Conservation (phyloP, 805 yeast species). For the Cyberlindnera lachancei region DNA sequence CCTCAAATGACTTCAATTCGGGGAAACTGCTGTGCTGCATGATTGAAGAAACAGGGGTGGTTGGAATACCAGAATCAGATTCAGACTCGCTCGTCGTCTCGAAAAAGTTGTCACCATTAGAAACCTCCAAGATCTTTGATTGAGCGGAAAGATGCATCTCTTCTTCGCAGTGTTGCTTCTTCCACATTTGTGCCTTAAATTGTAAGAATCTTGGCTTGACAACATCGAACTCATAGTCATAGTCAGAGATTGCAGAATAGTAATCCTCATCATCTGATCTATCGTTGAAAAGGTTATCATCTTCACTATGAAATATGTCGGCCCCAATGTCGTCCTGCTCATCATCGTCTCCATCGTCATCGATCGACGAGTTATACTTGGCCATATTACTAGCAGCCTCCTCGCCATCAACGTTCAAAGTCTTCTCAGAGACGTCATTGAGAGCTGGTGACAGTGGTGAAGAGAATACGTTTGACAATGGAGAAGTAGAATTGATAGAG, state of each 20-base stretch:
- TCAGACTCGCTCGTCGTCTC: conserved; percentile 15
- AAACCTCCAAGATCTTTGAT: conserved; percentile 5
- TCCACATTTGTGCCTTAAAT: no score
- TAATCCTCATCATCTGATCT: conserved; percentile 22
- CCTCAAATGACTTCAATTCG: conserved; percentile 22
- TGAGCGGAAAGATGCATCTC: conserved; percentile 10
- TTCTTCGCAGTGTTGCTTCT: no score
- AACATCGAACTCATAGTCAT: conserved; percentile 11
- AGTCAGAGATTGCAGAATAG: conserved; percentile 20
- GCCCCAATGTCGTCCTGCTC: conserved; percentile 12
- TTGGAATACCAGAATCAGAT: conserved; percentile 10
- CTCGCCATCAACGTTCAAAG: no score
- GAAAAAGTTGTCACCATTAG: conserved; percentile 12
- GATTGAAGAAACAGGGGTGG: conserved; percentile 8
- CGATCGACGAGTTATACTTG: conserved; percentile 5
- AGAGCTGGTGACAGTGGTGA: no score
- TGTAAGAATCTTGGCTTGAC: conserved; percentile 9
- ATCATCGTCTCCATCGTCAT: conserved; percentile 13
- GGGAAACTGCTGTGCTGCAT: conserved; percentile 10
- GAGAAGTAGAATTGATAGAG: no score
- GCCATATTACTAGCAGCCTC: no score
- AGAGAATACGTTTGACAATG: no score
- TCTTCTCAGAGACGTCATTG: no score
- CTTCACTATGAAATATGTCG: conserved; percentile 9
- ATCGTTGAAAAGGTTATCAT: conserved; percentile 20